Evolutionary conservation across 768 basidiomycete species (phyloP).

Genomic region (Phallus indusiatus): DNA sequence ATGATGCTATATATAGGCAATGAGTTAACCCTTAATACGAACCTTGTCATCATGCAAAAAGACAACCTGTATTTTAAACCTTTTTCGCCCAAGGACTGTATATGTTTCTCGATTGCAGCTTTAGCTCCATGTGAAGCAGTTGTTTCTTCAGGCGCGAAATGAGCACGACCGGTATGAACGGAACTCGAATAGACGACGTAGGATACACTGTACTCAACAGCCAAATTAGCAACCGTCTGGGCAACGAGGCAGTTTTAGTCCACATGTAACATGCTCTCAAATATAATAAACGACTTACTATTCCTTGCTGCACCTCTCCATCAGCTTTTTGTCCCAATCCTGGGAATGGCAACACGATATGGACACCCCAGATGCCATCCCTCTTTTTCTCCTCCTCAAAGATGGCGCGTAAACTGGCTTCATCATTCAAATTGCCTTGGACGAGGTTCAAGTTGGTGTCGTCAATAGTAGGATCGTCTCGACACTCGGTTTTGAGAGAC

Average conservation of each 20-base stretch:
- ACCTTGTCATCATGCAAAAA: neutral
- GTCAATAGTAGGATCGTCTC: constrained; percentile 8
- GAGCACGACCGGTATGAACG: constrained; percentile 29
- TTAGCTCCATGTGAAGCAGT: constrained; percentile 25
- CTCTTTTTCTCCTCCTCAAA: constrained; percentile 21
- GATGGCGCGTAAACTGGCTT: constrained; percentile 20
- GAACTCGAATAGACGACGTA: constrained; percentile 29
- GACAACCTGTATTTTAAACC: constrained; percentile 29
- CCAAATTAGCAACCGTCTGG: constrained; percentile 29
- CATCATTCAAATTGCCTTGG: constrained; percentile 26
- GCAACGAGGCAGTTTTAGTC: neutral
- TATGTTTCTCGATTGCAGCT: constrained; percentile 27
- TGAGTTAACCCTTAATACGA: neutral
- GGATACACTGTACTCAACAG: constrained; percentile 28
- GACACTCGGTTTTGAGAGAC: constrained; percentile 14
- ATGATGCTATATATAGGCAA: neutral
- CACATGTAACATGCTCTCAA: neutral
- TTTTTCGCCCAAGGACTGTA: constrained; percentile 22
- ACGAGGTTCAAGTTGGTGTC: constrained; percentile 20
- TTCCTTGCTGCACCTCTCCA: constrained; percentile 33
- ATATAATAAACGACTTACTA: constrained; percentile 24
- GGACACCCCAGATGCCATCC: constrained; percentile 31
- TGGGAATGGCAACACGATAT: constrained; percentile 30
- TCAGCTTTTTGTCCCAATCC: constrained; percentile 26
- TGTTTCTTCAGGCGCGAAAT: too few species aligned